phyloP scores from a whole-genome alignment of 768 basidiomycete species.

The Postia placenta region DNA sequence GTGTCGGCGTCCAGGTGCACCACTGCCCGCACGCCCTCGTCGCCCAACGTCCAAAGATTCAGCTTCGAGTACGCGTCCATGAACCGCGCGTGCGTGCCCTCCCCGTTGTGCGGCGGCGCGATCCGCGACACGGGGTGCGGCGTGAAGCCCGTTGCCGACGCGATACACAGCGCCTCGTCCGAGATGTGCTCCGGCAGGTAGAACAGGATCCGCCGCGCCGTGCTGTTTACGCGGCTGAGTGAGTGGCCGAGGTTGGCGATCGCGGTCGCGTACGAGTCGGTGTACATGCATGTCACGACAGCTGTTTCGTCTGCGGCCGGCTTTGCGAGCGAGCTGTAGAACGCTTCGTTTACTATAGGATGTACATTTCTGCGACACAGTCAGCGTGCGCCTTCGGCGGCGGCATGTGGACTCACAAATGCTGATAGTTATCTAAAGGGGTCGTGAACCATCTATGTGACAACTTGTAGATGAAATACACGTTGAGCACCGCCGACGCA shows the following conservation, averaged over 20 bases:
- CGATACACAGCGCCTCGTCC: conserved; percentile 32
- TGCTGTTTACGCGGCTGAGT: conserved; percentile 23
- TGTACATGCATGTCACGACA: conserved; percentile 26
- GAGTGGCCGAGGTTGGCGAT: conserved; percentile 28
- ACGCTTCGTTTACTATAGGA: conserved; percentile 9
- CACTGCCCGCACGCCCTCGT: conserved; percentile 23
- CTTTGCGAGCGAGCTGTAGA: not conserved
- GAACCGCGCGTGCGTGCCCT: conserved; percentile 30
- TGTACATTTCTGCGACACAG: conserved; percentile 4
- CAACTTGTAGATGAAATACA: conserved; percentile 2
- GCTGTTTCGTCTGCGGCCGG: conserved; percentile 15
- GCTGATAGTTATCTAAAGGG: conserved; percentile 15
- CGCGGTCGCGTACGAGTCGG: conserved; percentile 25
- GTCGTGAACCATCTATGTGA: conserved; percentile 3
- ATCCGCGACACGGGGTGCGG: conserved; percentile 30
- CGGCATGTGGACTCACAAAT: conserved; percentile 11
- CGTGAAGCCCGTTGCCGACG: conserved; percentile 32
- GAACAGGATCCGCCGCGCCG: conserved; percentile 26
- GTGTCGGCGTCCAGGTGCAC: conserved; percentile 41
- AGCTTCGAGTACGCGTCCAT: conserved; percentile 40
- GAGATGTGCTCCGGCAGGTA: conserved; percentile 33
- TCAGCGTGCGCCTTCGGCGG: not conserved
- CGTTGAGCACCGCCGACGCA: not conserved
- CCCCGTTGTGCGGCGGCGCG: conserved; percentile 31
- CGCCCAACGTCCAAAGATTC: conserved; percentile 33